These are phyloP conservation scores for Cordyceps pruinosa DNA, from an alignment of 2,329 filamentous ascomycete species.

Conservation along the genomic window DNA sequence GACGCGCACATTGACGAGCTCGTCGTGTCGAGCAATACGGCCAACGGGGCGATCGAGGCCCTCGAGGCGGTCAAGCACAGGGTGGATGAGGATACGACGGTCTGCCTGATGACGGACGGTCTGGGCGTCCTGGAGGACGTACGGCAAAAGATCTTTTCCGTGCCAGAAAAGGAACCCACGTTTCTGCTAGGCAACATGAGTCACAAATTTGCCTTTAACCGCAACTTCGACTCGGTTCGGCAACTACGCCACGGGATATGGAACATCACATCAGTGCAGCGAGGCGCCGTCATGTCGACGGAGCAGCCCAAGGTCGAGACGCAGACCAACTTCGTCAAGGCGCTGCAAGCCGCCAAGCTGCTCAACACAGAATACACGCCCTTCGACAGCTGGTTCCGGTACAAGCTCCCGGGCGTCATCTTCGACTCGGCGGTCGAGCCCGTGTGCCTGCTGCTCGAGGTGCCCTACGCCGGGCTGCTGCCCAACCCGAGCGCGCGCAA, in stretches of 20 bases:
- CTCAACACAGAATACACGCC: constrained; percentile 15
- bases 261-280: constrained; percentile 22
- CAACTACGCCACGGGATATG: constrained; percentile 29
- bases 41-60: constrained; percentile 49
- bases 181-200: constrained; percentile 65
- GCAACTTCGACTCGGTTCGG: constrained; percentile 31
- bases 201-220: constrained; percentile 39
- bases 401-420: constrained; percentile 73
- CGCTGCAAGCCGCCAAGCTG: constrained; percentile 6
- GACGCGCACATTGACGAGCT: constrained; percentile 59
- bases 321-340: constrained; percentile 19
- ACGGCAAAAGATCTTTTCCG: constrained; percentile 62
- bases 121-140: constrained; percentile 78
- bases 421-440: constrained; percentile 74
- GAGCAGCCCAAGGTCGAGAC: constrained; percentile 16
- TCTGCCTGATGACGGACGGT: constrained; percentile 74
- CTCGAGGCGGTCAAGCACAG: constrained; percentile 57
- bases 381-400: constrained; percentile 54
- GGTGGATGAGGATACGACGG: constrained; percentile 59
- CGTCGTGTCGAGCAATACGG: constrained; percentile 56
- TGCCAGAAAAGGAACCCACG: constrained; percentile 57
- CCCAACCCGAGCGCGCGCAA: constrained; percentile 58
- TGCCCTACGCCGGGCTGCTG: constrained; percentile 63
- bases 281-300: constrained; percentile 8
- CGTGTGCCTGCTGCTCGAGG: constrained; percentile 71